phyloP scores from a whole-genome alignment of 1,139 yeast genomes.

The Debaryomycetaceae sp. region DNA sequence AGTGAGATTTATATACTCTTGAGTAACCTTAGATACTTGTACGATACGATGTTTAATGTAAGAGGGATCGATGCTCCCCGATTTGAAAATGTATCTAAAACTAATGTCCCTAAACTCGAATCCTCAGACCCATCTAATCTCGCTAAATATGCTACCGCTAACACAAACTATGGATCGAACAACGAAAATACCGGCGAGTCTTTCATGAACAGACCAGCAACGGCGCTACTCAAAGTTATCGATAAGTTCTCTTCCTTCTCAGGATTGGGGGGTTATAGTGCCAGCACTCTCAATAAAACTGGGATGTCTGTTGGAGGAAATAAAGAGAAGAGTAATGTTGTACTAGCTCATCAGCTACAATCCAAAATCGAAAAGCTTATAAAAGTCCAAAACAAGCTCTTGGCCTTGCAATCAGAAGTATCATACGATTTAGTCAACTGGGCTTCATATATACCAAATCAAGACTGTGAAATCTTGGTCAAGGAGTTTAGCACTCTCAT shows the following conservation, averaged over 20 bases:
- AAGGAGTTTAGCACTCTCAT: slow-evolving; percentile 38
- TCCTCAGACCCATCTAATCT: slow-evolving; percentile 7
- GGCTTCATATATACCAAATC: slow-evolving; percentile 39
- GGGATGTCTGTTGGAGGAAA: slow-evolving; percentile 1
- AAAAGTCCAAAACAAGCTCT: slow-evolving; percentile 29
- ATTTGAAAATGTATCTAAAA: slow-evolving; percentile 5
- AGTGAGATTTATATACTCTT: neutral
- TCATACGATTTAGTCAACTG: slow-evolving; percentile 38
- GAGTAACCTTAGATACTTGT: neutral
- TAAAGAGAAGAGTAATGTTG: slow-evolving; percentile 4
- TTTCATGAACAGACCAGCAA: slow-evolving; percentile 23
- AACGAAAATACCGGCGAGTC: slow-evolving; percentile 9
- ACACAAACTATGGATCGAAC: slow-evolving; percentile 6
- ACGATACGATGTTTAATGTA: slow-evolving; percentile 7
- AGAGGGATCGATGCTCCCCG: slow-evolving; percentile 7
- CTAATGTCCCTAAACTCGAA: slow-evolving; percentile 2
- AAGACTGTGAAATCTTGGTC: slow-evolving; percentile 36
- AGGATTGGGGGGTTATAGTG: slow-evolving; percentile 9
- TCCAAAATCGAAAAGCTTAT: slow-evolving; percentile 29
- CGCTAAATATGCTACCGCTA: slow-evolving; percentile 8
- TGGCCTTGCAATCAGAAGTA: slow-evolving; percentile 32
- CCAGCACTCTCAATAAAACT: slow-evolving; percentile 3
- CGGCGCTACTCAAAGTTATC: slow-evolving; percentile 28
- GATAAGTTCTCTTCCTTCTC: slow-evolving; percentile 23
- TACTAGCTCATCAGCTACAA: slow-evolving; percentile 17